Evolutionary conservation across 2,329 filamentous ascomycete genomes (phyloP).

Genomic region (Pseudocercospora macadamiae): DNA sequence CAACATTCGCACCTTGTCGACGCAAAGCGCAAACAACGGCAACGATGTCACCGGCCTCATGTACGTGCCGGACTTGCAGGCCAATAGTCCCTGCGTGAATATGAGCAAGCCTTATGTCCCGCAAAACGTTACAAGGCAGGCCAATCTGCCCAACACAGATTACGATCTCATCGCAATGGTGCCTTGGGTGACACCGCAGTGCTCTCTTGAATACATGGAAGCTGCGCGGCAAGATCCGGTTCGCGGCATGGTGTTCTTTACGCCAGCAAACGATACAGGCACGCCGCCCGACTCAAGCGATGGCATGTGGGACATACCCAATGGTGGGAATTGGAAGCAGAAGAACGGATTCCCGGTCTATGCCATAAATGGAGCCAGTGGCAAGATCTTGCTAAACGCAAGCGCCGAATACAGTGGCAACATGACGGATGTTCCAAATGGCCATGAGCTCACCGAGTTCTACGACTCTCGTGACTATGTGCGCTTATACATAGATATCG

Average conservation of each 20-base stretch:
- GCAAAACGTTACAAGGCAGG: constrained; percentile 70
- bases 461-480: constrained; percentile 50
- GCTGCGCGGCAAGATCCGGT: constrained; percentile 61
- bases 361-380: constrained; percentile 71
- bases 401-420: constrained; percentile 78
- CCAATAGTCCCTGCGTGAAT: constrained; percentile 63
- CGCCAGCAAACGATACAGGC: constrained; percentile 50
- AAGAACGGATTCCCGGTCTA: constrained; percentile 79
- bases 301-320: constrained; percentile 69
- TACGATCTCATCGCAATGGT: constrained; percentile 80
- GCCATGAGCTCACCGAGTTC: constrained; percentile 41
- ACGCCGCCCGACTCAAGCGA: constrained; percentile 69
- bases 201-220: constrained; percentile 72
- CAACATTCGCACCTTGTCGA: constrained; percentile 77
- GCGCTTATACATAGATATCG: constrained; percentile 56
- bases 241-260: constrained; percentile 61
- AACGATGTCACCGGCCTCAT: constrained; percentile 75
- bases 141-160: constrained; percentile 66
- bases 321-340: constrained; percentile 71
- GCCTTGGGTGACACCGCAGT: constrained; percentile 78
- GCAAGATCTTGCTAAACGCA: constrained; percentile 69
- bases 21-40: constrained; percentile 64
- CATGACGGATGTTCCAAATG: constrained; percentile 55
- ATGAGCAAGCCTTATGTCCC: constrained; percentile 70
- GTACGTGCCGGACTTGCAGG: constrained; percentile 74